These are phyloP conservation scores for Zygoascus tannicola DNA, from an alignment of 805 yeast genomes.

Conservation along the genomic window DNA sequence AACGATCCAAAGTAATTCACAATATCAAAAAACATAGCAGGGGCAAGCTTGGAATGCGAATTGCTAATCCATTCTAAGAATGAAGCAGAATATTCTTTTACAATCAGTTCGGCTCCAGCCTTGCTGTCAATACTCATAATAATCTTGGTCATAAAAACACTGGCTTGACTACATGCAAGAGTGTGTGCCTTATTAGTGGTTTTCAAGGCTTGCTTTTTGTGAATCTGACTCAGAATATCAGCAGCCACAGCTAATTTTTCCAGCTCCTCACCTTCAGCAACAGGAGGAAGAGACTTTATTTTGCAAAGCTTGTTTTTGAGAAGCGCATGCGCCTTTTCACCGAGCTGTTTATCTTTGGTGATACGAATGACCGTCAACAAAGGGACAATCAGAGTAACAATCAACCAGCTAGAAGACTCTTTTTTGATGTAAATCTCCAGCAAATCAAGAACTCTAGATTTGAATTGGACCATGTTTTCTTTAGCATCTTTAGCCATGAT, in stretches of 20 bases:
- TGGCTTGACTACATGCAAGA: constrained; percentile 54
- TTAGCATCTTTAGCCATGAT: constrained; percentile 69
- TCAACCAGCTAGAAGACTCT: constrained; percentile 33
- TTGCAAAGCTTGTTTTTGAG: constrained; percentile 54
- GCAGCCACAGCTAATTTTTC: constrained; percentile 11
- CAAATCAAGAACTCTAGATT: constrained; percentile 68
- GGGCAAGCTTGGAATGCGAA: constrained; percentile 37
- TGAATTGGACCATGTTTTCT: constrained; percentile 69
- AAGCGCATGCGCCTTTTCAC: constrained; percentile 66
- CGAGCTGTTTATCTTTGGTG: constrained; percentile 62
- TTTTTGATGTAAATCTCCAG: constrained; percentile 51
- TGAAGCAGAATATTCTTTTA: constrained; percentile 47
- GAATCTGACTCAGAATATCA: constrained; percentile 28
- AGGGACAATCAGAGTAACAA: constrained; percentile 42
- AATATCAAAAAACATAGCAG: constrained; percentile 62
- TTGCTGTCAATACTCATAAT: constrained; percentile 34
- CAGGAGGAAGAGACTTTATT: constrained; percentile 27
- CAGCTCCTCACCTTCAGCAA: constrained; percentile 13
- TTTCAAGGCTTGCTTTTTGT: constrained; percentile 29
- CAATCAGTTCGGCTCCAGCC: constrained; percentile 33
- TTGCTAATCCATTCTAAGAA: constrained; percentile 53
- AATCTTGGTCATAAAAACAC: constrained; percentile 55
- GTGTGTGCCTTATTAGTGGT: constrained; percentile 42
- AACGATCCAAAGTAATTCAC: constrained; percentile 61
- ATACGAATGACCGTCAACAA: constrained; percentile 50